Conservation (phyloP, 2,329 filamentous ascomycete genomes). For the Chrysoporthe puriensis region DNA sequence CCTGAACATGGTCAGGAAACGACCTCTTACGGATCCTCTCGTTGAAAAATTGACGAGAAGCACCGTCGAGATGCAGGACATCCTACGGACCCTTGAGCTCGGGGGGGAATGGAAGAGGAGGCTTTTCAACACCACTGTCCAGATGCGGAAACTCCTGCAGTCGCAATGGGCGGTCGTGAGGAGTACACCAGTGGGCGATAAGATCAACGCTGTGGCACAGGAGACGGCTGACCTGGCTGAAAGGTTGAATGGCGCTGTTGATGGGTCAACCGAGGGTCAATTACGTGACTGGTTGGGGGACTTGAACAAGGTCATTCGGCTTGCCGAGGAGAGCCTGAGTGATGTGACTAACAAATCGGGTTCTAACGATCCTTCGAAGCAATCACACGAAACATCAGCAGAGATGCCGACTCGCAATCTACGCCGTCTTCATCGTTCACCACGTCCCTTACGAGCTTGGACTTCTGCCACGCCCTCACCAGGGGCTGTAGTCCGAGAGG, state of each 20-base stretch:
- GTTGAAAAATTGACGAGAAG: not conserved
- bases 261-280: not conserved
- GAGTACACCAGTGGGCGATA: not conserved
- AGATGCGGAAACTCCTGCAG: conserved; percentile 13
- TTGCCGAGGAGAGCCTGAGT: not conserved
- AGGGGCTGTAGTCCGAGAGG: not conserved
- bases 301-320: not conserved
- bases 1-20: not conserved
- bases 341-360: not conserved
- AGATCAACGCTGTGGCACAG: not conserved
- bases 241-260: too few species aligned
- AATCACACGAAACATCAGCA: not conserved
- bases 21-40: not conserved
- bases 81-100: conserved; percentile 5
- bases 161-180: not conserved
- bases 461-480: not conserved
- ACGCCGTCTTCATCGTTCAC: not conserved
- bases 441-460: not conserved
- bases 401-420: not conserved
- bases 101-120: not conserved
- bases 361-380: not conserved
- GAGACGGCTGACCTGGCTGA: not conserved
- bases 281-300: not conserved
- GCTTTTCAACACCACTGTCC: conserved; percentile 14
- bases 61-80: conserved; percentile 13